A percentile compares a stretch with the other conserved stretches of the same genome.
phyloP scores from a whole-genome alignment of 371 early-diverging fungal species.

The Parasitella parasitica region DNA sequence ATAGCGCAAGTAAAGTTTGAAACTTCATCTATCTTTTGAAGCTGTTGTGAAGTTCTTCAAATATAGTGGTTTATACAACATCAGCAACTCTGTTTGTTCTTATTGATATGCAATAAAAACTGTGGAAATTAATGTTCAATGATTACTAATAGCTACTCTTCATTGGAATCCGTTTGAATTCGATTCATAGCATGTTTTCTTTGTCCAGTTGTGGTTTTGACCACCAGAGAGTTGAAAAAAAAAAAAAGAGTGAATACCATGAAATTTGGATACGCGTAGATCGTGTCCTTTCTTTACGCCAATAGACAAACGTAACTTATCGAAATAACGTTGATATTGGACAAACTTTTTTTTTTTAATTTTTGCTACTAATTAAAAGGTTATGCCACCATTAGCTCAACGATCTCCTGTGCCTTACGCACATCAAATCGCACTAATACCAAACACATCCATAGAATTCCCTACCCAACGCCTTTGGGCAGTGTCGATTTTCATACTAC shows the following conservation, averaged over 20 bases:
- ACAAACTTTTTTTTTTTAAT: neutral
- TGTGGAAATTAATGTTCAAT: too few relatives aligned
- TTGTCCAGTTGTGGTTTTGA: too few relatives aligned
- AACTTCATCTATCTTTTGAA: too few relatives aligned
- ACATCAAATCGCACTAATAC: constrained; percentile 37
- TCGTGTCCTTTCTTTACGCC: neutral
- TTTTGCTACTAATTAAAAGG: neutral
- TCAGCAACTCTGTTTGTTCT: too few relatives aligned
- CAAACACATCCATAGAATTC: constrained; percentile 38
- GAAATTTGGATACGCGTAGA: constrained; percentile 1
- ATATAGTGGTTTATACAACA: too few relatives aligned
- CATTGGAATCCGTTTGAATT: too few relatives aligned
- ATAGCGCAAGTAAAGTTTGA: too few relatives aligned
- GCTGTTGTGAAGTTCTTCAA: too few relatives aligned
- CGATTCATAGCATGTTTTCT: too few relatives aligned
- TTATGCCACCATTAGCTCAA: constrained; percentile 7
- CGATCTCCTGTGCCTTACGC: constrained; percentile 12
- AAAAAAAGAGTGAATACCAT: neutral
- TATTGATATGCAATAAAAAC: too few relatives aligned
- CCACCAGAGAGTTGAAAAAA: neutral
- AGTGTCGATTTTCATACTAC: constrained; percentile 26
- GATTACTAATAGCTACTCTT: too few relatives aligned
- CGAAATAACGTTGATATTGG: neutral
- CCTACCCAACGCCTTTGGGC: constrained; percentile 48
- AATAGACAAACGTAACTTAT: neutral